These are phyloP conservation scores for Eucalyptus victrix DNA, from an alignment of 345 rosid species.

Conservation along the genomic window DNA sequence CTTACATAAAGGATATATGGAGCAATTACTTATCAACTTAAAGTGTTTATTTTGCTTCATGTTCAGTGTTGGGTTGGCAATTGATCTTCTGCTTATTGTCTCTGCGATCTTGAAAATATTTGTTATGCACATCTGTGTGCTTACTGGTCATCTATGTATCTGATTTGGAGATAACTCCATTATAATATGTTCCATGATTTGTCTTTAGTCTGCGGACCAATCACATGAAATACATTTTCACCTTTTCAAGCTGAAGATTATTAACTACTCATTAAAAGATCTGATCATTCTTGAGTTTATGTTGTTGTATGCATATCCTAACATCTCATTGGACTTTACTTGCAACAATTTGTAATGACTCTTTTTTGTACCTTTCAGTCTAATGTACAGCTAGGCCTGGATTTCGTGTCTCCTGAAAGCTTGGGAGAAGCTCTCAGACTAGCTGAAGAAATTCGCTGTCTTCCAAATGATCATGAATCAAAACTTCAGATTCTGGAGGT, in stretches of 20 bases:
- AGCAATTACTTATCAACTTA: background rate
- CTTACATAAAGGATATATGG: background rate
- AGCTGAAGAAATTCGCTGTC: constrained; percentile 77
- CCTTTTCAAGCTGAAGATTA: background rate
- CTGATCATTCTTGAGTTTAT: background rate
- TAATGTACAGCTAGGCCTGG: constrained; percentile 77
- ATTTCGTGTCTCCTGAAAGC: constrained; percentile 93
- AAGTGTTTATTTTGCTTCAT: background rate
- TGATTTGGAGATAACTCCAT: background rate
- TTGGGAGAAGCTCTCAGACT: constrained; percentile 64
- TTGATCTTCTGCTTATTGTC: background rate
- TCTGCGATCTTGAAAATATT: background rate
- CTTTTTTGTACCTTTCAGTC: constrained; percentile 42
- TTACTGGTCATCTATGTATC: background rate
- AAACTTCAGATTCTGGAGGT: constrained; percentile 92
- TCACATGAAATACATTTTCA: background rate
- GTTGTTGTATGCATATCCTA: background rate
- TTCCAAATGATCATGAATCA: constrained; percentile 79
- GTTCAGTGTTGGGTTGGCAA: background rate
- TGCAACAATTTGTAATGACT: background rate
- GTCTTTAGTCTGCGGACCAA: background rate
- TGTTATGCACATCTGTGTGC: background rate
- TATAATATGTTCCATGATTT: background rate
- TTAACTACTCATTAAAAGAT: background rate
- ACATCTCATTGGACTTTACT: background rate